Conservation (phyloP, 331 rosid genomes). For the Quercus tomentella region DNA sequence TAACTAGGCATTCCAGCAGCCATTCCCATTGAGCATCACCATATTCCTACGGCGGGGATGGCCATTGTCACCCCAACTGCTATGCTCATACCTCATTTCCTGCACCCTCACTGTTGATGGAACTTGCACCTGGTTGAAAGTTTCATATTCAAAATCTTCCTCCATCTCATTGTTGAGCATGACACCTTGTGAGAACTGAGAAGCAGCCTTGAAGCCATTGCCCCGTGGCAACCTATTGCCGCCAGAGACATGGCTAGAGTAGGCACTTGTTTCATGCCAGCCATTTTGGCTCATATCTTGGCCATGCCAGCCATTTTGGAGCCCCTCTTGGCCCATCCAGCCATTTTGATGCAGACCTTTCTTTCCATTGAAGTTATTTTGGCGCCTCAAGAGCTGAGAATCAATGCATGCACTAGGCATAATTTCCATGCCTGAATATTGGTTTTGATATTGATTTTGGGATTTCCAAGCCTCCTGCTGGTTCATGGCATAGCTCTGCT, state of each 20-base stretch:
- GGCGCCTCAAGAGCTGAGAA: constrained; percentile 1
- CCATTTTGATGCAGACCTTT: neutral
- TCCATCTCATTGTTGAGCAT: neutral
- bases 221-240: neutral
- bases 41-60: constrained; percentile 6
- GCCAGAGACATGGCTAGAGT: neutral
- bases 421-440: constrained; percentile 14
- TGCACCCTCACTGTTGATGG: constrained; percentile 20
- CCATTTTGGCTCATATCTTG: constrained; percentile 1
- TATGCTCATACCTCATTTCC: constrained; percentile 26
- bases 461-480: constrained; percentile 13
- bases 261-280: neutral
- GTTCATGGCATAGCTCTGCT: constrained; percentile 11
- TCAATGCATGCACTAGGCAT: constrained; percentile 1
- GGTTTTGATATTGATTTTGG: constrained; percentile 16
- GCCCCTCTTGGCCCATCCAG: neutral
- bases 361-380: neutral
- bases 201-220: neutral
- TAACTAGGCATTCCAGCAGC: constrained; percentile 4
- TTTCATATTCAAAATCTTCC: constrained; percentile 20
- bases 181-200: neutral
- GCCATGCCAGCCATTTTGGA: constrained; percentile 3
- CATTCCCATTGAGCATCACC: constrained; percentile 1
- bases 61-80: constrained; percentile 21
- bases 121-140: constrained; percentile 14